Evolutionary conservation across 176 grass and related monocot species (phyloP), one percentile per base, ranked within the genome.

Genomic region (Cenchrus purpureus): DNA sequence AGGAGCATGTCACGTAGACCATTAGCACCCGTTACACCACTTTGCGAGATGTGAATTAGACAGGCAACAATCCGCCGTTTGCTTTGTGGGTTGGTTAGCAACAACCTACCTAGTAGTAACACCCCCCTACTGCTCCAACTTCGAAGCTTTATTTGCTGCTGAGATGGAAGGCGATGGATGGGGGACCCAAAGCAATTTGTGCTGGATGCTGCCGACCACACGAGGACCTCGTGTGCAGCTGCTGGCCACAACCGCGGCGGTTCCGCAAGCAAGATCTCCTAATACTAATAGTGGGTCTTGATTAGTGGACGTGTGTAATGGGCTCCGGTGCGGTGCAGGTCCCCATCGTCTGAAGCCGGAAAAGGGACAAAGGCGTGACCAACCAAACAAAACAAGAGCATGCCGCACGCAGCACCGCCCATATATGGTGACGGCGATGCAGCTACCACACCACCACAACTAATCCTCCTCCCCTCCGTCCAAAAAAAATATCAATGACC

Each of bases 211-310:
- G 25, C n/a, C 45, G 14, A 6, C 6, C 73, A 88, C 73, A 88
- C 73, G 89, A 91, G 81, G 76, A 84, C 32, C 54, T 84, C 89
- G 85, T 84, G 85, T 29, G 12, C 62, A 65, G 22, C 61, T 64
- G 76, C 76, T 85, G 85, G 64, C 89, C 89, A 81, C 76, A 55
- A n/a, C 19, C 9, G 69, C 25, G 16, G 20, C 61, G 12, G 51
- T 12, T 52, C 19, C 32, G 31, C n/a, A 10, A 58, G 42, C 68
- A 45, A 40, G 16, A 20, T 25, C 25, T 25, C 25, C 25, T 25
- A 25, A 25, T 25, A 25, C 25, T 25, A 51, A 37, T 19, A 31
- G 11, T 29, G 62, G 12, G 50, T 79, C 48, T 73, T 53, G 71
- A 53, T 63, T 66, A 79, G 66, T 80, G 48, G 64, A 25, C 65